phyloP scores from a whole-genome alignment of 768 basidiomycete genomes.

The Dacryopinax spathularia region DNA sequence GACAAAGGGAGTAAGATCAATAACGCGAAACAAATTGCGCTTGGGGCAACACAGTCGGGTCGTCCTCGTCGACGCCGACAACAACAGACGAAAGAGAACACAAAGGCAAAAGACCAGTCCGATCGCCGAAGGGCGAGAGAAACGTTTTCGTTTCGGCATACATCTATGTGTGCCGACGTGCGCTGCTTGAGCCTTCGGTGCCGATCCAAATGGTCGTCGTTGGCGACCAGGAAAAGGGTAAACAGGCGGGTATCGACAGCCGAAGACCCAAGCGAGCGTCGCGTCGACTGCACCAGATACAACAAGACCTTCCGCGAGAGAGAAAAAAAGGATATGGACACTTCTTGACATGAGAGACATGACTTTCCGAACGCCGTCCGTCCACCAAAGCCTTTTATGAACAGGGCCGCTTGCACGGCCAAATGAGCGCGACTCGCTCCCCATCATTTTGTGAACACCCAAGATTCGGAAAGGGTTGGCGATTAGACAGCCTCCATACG shows the following conservation, averaged over 20 bases:
- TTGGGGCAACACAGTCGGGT: no score
- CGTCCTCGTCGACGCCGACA: neutral
- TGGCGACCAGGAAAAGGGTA: no score
- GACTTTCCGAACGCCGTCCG: neutral
- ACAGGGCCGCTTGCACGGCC: neutral
- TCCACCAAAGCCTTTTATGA: neutral
- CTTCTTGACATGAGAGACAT: neutral
- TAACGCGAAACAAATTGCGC: neutral
- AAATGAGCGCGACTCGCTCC: neutral
- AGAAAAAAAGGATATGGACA: neutral
- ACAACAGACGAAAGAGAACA: neutral
- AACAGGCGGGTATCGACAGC: no score
- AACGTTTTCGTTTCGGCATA: conserved; percentile 5
- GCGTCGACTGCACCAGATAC: neutral
- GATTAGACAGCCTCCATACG: neutral
- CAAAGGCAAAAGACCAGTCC: neutral
- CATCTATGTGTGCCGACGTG: neutral
- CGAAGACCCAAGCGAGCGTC: neutral
- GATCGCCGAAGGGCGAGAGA: neutral
- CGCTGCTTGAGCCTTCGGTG: neutral
- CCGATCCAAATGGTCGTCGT: no score
- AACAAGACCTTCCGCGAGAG: neutral
- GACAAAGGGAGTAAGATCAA: neutral
- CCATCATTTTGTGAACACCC: no score
- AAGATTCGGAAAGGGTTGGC: no score